Conservation (phyloP, 805 yeast species). For the Yamadazyma endophytica region DNA sequence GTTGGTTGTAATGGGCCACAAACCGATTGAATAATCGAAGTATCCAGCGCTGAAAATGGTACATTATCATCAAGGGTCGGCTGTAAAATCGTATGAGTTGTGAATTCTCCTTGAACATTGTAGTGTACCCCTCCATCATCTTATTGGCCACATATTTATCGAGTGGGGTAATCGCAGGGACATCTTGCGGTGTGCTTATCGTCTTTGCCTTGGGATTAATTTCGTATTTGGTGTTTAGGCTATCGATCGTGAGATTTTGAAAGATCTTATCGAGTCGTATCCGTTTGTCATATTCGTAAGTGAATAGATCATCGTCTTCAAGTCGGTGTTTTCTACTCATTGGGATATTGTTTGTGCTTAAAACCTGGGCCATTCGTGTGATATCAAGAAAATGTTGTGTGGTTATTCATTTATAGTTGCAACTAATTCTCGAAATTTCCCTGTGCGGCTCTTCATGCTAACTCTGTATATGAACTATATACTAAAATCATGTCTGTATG, state of each 20-base stretch:
- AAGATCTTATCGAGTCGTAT: conserved; percentile 28
- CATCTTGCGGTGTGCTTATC: background rate
- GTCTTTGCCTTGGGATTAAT: conserved; percentile 5
- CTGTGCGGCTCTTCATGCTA: too few species aligned
- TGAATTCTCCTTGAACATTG: conserved; percentile 3
- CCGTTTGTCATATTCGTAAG: conserved; percentile 17
- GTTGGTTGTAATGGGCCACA: conserved; percentile 22
- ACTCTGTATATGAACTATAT: too few species aligned
- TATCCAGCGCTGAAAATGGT: conserved; percentile 32
- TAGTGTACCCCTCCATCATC: conserved; percentile 8
- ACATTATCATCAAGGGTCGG: conserved; percentile 19
- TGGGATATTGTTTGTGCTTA: conserved; percentile 5
- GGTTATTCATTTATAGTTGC: too few species aligned
- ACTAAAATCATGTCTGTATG: too few species aligned
- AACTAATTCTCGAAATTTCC: too few species aligned
- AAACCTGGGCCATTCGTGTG: too few species aligned
- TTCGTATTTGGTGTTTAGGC: conserved; percentile 5
- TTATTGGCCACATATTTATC: conserved; percentile 12
- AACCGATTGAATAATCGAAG: conserved; percentile 32
- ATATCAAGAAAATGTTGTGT: too few species aligned
- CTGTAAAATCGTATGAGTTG: conserved; percentile 22
- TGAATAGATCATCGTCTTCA: conserved; percentile 10
- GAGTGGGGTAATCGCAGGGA: conserved; percentile 1
- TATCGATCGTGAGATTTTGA: conserved; percentile 17
- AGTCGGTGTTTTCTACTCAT: conserved; percentile 5